Conservation (phyloP, 495 filamentous ascomycete species). For the Copromyces sp. region DNA sequence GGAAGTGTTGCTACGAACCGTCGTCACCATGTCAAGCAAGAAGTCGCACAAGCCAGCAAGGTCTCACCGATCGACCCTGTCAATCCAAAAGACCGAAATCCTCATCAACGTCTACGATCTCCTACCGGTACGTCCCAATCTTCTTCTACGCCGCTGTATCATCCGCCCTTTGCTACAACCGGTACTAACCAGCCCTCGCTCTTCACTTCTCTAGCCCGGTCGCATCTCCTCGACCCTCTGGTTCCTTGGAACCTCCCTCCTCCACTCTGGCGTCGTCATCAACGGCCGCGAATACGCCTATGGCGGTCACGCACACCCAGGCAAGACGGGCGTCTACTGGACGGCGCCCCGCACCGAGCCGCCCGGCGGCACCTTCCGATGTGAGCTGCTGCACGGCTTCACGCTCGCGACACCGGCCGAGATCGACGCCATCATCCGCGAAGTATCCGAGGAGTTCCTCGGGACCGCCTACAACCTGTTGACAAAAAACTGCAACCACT, state of each 20-base stretch:
- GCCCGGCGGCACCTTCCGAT: conserved; percentile 61
- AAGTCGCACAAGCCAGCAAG: conserved; percentile 32
- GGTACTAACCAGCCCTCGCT: neutral
- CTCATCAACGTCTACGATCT: conserved; percentile 75
- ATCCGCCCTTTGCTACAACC: neutral
- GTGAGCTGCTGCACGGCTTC: conserved; percentile 62
- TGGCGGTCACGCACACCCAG: conserved; percentile 62
- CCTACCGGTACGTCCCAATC: conserved; percentile 45
- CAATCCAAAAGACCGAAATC: conserved; percentile 58
- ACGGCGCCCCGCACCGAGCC: conserved; percentile 57
- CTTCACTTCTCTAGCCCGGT: conserved; percentile 43
- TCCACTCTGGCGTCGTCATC: conserved; percentile 74
- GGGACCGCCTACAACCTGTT: conserved; percentile 67
- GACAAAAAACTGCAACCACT: conserved; percentile 75
- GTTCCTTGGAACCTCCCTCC: conserved; percentile 58
- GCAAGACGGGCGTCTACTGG: conserved; percentile 67
- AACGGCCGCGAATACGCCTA: conserved; percentile 69
- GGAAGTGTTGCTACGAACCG: neutral
- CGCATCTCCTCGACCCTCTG: conserved; percentile 58
- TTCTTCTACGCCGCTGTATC: conserved; percentile 2
- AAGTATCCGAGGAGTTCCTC: conserved; percentile 54
- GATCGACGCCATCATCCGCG: conserved; percentile 54
- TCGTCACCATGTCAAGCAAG: neutral
- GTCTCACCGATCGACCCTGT: conserved; percentile 47
- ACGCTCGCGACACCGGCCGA: conserved; percentile 51